Base-by-base conservation (phyloP, 257 asterid genomes). In the Penstemon davidsonii region DNA sequence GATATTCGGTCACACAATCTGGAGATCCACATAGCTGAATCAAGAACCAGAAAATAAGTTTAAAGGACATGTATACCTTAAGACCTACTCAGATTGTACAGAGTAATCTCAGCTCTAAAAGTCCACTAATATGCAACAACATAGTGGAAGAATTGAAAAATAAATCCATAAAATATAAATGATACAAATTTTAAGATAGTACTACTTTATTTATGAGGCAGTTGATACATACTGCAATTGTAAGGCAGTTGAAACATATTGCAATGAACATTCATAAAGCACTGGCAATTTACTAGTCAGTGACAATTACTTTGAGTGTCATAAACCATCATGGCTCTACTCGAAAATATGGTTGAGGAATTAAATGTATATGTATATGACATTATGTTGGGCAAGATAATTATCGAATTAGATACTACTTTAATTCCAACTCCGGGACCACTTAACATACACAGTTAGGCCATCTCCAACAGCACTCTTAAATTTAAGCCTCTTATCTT, bases 341-440 rank as follows among this genome's bases (percentile, higher is more conserved):
- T 59, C 5, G 39, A 40, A 66, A 71, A 77, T 69, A 43, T 75
- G 69, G 71, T 43, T 64, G 70, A 56, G 50, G 56, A 74, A 61
- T 62, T 68, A 72, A 77, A 90, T 75, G 60, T 83, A 92, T 77
- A 67, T 69, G 83, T 45, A 78, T 37, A 54, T 50, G 73, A 57
- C 50, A 40, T 51, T 37, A 53, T 53, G 60, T 39, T 13, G 72
- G 64, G 25, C 37, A 6, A 60, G 42, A 63, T 60, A 75, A 64
- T 71, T 77, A 77, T 67, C 66, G 51, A 68, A 68, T 54, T 74
- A 57, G 75, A 57, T 83, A 80, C 86, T 69, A 55, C 75, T 64
- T 61, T 62, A 74, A 46, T 55, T 77, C 66, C 69, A 42, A 63
- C 18, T 2, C 56, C 66, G 75, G 87, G 83, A 63, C 85, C 80